Conservation (phyloP, 495 filamentous ascomycete genomes). For the Penicillium turbatum region DNA sequence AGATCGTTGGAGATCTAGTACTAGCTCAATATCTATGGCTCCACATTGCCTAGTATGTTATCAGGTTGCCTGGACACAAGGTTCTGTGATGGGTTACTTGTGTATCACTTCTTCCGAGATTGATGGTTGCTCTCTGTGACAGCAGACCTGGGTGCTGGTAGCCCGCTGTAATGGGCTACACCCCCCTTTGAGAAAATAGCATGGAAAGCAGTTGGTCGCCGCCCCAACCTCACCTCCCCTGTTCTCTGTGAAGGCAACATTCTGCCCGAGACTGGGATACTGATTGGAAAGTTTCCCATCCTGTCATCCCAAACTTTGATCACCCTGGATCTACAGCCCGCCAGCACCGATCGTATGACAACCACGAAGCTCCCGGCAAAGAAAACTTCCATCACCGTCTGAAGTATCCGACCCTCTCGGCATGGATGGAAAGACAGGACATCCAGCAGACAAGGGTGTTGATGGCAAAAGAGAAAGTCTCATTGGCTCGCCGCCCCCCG, state of each 20-base stretch:
- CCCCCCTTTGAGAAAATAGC: not conserved
- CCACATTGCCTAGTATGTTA: slow-evolving; percentile 5
- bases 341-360: slow-evolving; percentile 10
- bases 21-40: not conserved
- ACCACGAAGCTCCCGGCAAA: slow-evolving; percentile 8
- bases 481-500: slow-evolving; percentile 6
- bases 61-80: slow-evolving; percentile 15
- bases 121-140: slow-evolving; percentile 17
- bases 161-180: slow-evolving; percentile 3
- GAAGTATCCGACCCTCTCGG: slow-evolving; percentile 5
- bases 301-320: slow-evolving; percentile 17
- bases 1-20: slow-evolving; percentile 1
- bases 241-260: not conserved
- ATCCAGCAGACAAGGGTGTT: slow-evolving; percentile 4
- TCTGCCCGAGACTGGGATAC: slow-evolving; percentile 1
- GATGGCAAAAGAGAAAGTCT: not conserved
- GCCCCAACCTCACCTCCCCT: not conserved
- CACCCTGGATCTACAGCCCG: slow-evolving; percentile 12
- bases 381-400: slow-evolving; percentile 1
- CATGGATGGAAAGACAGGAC: slow-evolving; percentile 7
- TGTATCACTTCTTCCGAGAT: slow-evolving; percentile 25
- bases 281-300: slow-evolving; percentile 7
- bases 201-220: not conserved
- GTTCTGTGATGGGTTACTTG: slow-evolving; percentile 18
- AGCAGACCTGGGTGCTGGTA: slow-evolving; percentile 15